Base-by-base conservation (phyloP, 2,329 filamentous ascomycete species). In the Phialophora verrucosa region DNA sequence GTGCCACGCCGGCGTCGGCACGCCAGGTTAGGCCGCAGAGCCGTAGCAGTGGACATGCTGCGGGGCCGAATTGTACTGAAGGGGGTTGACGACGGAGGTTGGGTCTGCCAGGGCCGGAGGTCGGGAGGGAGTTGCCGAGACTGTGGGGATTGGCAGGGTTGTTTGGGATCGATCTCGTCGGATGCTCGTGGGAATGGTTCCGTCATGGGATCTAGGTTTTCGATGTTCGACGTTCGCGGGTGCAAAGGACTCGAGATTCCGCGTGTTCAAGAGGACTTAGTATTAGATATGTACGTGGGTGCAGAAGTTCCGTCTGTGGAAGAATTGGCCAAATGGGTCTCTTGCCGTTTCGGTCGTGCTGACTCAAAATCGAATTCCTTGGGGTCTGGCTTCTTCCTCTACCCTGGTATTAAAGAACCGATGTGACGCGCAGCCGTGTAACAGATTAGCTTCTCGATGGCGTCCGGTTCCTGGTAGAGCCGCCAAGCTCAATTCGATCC, bases 21-120 rank as follows among this genome's bases (percentile, higher is more conserved):
- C 23, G 29, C 49, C 4, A 59, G 54, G 2, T 38, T 27, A 20
- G 27, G 38, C 31, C 31, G 47, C 10, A 8, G 17, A 5, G 59
- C 50, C 3, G 47, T 38, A 5, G 59, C 51, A 49, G 59, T 61
- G n/a, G 59, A 54, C 59, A 61, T 61, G 29, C 53, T 55, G 27
- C 53, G 53, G 4, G 44, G 27, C 1, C 5, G 25, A 25, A 17
- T 25, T 23, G 29, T 35, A 17, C 20, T 42, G 20, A 20, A 11
- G 29, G 29, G 55, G 20, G 10, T 31, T 23, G 55, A 32, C 11
- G 25, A 12, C 23, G 49, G 4, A 8, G 53, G 53, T 11, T n/a
- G 23, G 12, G 53, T 31, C 14, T 31, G 53, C 53, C 53, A 55
- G 29, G 53, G 53, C 4, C 53, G 53, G n/a, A 55, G 53, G 14